Evolutionary conservation across 768 basidiomycete genomes (phyloP).

Genomic region (Suillus ampliporus): DNA sequence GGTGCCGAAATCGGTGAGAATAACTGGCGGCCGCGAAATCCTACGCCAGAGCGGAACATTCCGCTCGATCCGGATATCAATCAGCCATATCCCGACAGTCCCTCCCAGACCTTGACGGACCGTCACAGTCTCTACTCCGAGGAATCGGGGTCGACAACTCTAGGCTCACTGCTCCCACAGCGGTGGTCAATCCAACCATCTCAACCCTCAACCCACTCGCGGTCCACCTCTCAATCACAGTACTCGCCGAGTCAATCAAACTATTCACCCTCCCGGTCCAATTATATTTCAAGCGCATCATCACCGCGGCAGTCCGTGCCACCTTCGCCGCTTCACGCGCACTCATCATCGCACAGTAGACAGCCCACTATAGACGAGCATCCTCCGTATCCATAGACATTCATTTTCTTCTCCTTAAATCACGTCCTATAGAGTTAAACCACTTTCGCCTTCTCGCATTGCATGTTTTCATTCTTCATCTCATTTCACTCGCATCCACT

Average conservation of each 20-base stretch:
- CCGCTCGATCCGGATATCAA: constrained; percentile 47
- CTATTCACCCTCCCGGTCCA: constrained; percentile 10
- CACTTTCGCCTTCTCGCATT: constrained; percentile 3
- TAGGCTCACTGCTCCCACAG: constrained; percentile 38
- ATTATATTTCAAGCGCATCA: constrained; percentile 26
- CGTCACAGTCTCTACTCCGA: constrained; percentile 36
- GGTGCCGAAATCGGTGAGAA: constrained; percentile 26
- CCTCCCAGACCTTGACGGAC: constrained; percentile 28
- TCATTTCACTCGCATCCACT: background rate
- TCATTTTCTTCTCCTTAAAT: background rate
- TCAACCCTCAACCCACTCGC: constrained; percentile 31
- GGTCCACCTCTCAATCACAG: constrained; percentile 38
- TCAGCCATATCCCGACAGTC: constrained; percentile 50
- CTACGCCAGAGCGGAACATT: constrained; percentile 55
- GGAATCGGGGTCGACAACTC: constrained; percentile 41
- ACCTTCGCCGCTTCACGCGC: constrained; percentile 35
- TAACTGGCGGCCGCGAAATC: constrained; percentile 50
- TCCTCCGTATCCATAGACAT: constrained; percentile 17
- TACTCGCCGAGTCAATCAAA: constrained; percentile 27
- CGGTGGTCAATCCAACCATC: constrained; percentile 41
- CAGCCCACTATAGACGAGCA: constrained; percentile 40
- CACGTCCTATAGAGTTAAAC: background rate
- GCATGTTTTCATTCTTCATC: constrained; percentile 5
- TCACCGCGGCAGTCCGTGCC: constrained; percentile 37
- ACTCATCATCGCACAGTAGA: constrained; percentile 34